Percentiles rank a stretch among this genome's conserved stretches.
Conservation (phyloP, 345 rosid species). For the Rhodomyrtus tomentosa region DNA sequence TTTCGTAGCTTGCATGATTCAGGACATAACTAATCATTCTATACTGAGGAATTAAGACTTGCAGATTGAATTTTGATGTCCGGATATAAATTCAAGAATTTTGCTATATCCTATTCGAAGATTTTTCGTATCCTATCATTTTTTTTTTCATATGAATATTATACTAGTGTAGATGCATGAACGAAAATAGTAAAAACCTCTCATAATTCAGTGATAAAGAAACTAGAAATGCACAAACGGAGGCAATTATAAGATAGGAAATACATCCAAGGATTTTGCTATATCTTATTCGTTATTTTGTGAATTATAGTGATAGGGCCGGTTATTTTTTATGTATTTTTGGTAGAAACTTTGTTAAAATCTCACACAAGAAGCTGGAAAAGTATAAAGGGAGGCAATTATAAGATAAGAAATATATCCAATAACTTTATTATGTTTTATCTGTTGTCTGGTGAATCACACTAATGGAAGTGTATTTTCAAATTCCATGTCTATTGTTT, state of each 20-base stretch:
- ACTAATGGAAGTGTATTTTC: too few relatives aligned
- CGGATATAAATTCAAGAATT: rapidly evolving
- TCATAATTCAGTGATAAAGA: neutral
- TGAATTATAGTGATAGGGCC: too few relatives aligned
- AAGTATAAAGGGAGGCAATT: neutral
- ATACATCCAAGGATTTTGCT: neutral
- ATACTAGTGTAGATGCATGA: neutral
- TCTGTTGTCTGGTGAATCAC: too few relatives aligned
- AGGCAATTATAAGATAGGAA: neutral
- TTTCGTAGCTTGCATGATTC: neutral
- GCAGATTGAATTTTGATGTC: neutral
- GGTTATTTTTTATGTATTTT: too few relatives aligned
- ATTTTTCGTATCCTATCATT: neutral
- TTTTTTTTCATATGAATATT: neutral
- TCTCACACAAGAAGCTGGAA: too few relatives aligned
- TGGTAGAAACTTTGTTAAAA: too few relatives aligned
- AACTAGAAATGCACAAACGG: neutral
- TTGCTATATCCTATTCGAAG: neutral
- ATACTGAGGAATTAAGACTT: neutral
- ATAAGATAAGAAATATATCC: neutral
- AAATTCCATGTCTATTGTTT: neutral
- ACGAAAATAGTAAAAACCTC: neutral
- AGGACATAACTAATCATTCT: neutral
- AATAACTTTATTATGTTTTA: too few relatives aligned
- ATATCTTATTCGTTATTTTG: too few relatives aligned